Evolutionary conservation across 163 green algal genomes (phyloP), one percentile per base, ranked within the genome.

Genomic region (Prototheca wickerhamii): DNA sequence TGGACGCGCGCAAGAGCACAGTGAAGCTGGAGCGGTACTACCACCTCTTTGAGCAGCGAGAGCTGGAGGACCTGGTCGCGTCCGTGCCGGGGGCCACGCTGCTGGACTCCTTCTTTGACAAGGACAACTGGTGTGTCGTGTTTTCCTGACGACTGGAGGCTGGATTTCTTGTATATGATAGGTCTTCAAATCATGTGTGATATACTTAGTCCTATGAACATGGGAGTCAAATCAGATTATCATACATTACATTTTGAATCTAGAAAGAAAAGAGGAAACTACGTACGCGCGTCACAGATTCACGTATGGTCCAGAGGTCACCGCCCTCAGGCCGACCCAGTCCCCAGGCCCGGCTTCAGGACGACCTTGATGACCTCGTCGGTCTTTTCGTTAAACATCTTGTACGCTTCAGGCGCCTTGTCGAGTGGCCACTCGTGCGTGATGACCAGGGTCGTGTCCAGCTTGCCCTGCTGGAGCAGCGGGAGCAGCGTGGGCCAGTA

Each of bases 1-100:
- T 91, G 29, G 82, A 98, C 58, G 17, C 68, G 2, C 37, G 62
- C 8, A 97, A 97, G 72, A 59, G 77, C 3, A 72, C 82, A 0
- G 78, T 97, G 1, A 84, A 96, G 65, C 95, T 91, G 71, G 79
- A 95, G 65, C 78, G 93, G 7, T 98, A 95, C 71, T 99, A 97
- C 76, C 93, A 98, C 74, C 76, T 98, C 25, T 98, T 95, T 78
- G 76, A 78, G n/a, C 34, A 75, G 35, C 86, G 81, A 1, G 91
- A 97, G 75, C 75, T 98, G 55, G 70, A 91, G 43, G 65, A 30
- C 46, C 78, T 93, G 67, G 84, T 87, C 25, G 35, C 17, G 37
- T 40, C 58, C 25, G 53, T 86, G 51, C 53, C 58, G 6, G 72
- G 70, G 0, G 79, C 77, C 0, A 20, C 32, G 2, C 35, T 95